Base-by-base conservation (phyloP, 1,284 basidiomycete species). In the Rhodotorula mucilaginosa region DNA sequence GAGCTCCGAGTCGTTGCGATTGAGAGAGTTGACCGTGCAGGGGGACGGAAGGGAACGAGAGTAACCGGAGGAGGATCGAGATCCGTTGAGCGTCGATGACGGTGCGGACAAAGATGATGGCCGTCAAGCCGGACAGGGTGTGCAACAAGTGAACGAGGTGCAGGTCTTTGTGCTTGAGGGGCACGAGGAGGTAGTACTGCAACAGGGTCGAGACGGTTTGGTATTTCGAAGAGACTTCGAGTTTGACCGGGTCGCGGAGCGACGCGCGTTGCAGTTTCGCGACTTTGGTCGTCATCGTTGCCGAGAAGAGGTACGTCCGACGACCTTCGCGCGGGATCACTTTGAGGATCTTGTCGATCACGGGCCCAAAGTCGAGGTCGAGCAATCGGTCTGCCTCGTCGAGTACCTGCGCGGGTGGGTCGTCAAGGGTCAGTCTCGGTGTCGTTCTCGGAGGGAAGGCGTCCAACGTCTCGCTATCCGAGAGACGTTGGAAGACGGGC, bases 241-340 rank as follows among this genome's bases (percentile, higher is more conserved):
- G 89, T 74, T 92, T 87, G n/a, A 97, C 88, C 12, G 97, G 97
- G 80, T 97, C 97, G 65, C 88, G 88, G 78, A 99, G 84, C 84
- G 91, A 93, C n/a, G 97, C 96, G 67, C 97, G 85, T 81, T 99
- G 96, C 13, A 99, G 85, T 82, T 99, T 98, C 34, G 93, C 94
- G 16, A 99, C 94, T 82, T 98, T 99, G 31, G 93, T 97, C 3
- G 96, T 97, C 95, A 99, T 99, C n/a, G 97, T 99, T 1, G 97
- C 97, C 21, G 94, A 97, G 84, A 97, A 99, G 2, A 99, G 86
- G 81, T 95, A 98, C 0, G 97, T 99, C 49, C 90, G 91, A 29
- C 97, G 87, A 46, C 72, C 66, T 79, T 99, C 95, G 79, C 89
- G 91, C 26, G 97, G 97, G 74, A 99, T 91, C 58, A 92, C 88